These are phyloP conservation scores for Lyophyllum semitale DNA, from an alignment of 768 basidiomycete genomes.

Conservation along the genomic window DNA sequence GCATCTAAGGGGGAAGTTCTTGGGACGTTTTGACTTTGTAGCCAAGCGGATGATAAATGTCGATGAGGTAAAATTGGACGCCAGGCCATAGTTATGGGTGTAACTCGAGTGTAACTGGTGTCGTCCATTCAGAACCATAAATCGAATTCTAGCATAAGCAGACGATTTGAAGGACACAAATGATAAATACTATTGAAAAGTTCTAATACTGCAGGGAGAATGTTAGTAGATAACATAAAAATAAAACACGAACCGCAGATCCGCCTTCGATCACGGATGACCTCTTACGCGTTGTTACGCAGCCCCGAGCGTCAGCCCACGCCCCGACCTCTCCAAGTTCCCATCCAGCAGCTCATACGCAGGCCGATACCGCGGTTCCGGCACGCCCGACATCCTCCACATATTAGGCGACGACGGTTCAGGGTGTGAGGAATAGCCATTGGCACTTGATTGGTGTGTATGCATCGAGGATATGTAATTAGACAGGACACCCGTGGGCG, in stretches of 20 bases:
- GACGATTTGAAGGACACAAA: too few species aligned
- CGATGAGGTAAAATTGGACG: too few species aligned
- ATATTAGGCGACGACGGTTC: slow-evolving; percentile 8
- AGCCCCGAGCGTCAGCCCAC: slow-evolving; percentile 34
- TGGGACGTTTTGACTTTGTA: too few species aligned
- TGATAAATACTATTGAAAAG: too few species aligned
- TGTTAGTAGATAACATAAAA: background rate
- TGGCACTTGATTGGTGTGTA: slow-evolving; percentile 17
- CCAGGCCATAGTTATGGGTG: too few species aligned
- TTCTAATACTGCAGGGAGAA: too few species aligned
- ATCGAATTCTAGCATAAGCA: too few species aligned
- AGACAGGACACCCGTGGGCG: slow-evolving; percentile 30
- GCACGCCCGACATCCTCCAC: slow-evolving; percentile 12
- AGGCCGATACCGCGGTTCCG: slow-evolving; percentile 56
- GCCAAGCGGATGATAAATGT: too few species aligned
- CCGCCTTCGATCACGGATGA: background rate
- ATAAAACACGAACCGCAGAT: background rate
- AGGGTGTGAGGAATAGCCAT: background rate
- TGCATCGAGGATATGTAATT: slow-evolving; percentile 30
- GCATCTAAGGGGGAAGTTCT: too few species aligned
- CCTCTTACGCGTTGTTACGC: background rate
- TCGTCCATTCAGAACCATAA: too few species aligned
- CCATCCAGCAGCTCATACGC: slow-evolving; percentile 83
- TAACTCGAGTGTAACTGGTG: too few species aligned
- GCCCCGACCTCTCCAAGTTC: slow-evolving; percentile 70